Base-by-base conservation (phyloP, 2,329 filamentous ascomycete species). In the Cladosporium colombiae region DNA sequence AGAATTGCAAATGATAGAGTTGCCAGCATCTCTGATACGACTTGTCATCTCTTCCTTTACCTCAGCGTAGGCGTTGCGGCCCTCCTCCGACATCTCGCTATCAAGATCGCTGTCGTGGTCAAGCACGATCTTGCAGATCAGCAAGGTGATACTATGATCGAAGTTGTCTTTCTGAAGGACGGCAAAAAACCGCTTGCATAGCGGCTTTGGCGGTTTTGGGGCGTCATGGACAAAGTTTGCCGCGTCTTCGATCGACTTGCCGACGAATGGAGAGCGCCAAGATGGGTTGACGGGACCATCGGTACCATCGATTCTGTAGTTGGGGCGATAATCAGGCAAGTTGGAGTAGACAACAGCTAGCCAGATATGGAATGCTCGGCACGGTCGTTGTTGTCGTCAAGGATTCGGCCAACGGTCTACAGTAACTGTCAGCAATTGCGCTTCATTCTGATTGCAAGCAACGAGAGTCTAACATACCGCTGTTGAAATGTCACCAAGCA, bases 201-300 rank as follows among this genome's bases (percentile, higher is more conserved):
- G 37, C 5, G 57, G 57, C 25, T 59, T 46, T 2, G 56, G 56
- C 5, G 56, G 56, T 27, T 59, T 59, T 14, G 57, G 57, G 16
- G 25, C 25, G 16, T n/a, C 14, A 1, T 25, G 35, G 21, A 59
- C 18, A 4, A 59, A 59, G 23, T 14, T 23, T 25, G 35, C 35
- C 18, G 18, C 25, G 5, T 46, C 23, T n/a, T 5, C 35, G 5
- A 59, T n/a, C 6, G 35, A 27, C 11, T 16, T 3, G 4, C 57
- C 57, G 35, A 31, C n/a, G 21, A 49, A 59, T 14, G 57, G 35
- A 8, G 57, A 59, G 6, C 25, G 57, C 57, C 57, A 59, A 6
- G n/a, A 18, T 35, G 5, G 18, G 7, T 3, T 10, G 18, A 59
- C 16, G 11, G 37, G 23, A 2, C 35, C 5, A n/a, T 18, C 4